phyloP scores from a whole-genome alignment of 495 filamentous ascomycete genomes.

The Hypoxylon intermedium region DNA sequence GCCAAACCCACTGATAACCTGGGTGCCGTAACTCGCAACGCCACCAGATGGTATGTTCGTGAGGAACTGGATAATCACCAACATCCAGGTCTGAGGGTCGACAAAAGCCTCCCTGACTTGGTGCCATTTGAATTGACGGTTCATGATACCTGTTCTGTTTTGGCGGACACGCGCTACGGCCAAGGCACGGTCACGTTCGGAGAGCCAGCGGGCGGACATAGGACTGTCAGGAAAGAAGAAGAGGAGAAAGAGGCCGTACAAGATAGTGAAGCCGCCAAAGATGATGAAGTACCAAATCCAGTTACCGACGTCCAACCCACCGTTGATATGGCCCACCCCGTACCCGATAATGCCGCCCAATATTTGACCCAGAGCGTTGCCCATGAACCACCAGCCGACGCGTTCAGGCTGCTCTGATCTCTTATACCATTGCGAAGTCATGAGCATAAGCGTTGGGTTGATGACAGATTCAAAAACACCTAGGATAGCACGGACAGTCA shows the following conservation, averaged over 20 bases:
- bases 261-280: constrained; percentile 48
- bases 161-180: constrained; percentile 64
- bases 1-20: constrained; percentile 53
- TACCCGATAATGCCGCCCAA: constrained; percentile 54
- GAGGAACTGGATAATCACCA: too few species aligned
- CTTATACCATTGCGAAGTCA: constrained; percentile 21
- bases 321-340: constrained; percentile 49
- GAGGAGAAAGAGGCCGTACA: constrained; percentile 50
- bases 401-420: constrained; percentile 38
- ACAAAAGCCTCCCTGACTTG: constrained; percentile 64
- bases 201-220: constrained; percentile 55
- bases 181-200: constrained; percentile 54
- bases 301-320: constrained; percentile 27
- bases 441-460: constrained; percentile 21
- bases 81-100: constrained; percentile 64
- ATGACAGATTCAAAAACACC: constrained; percentile 19
- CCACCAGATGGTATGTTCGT: too few species aligned
- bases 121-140: constrained; percentile 67
- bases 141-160: constrained; percentile 71
- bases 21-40: constrained; percentile 55
- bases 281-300: constrained; percentile 41
- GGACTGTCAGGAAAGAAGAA: constrained; percentile 60
- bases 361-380: constrained; percentile 50
- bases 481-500: neutral
- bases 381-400: constrained; percentile 52